Evolutionary conservation across 2,329 filamentous ascomycete genomes (phyloP), one percentile per base, ranked within the genome.

Genomic region (Penicillium olsonii): DNA sequence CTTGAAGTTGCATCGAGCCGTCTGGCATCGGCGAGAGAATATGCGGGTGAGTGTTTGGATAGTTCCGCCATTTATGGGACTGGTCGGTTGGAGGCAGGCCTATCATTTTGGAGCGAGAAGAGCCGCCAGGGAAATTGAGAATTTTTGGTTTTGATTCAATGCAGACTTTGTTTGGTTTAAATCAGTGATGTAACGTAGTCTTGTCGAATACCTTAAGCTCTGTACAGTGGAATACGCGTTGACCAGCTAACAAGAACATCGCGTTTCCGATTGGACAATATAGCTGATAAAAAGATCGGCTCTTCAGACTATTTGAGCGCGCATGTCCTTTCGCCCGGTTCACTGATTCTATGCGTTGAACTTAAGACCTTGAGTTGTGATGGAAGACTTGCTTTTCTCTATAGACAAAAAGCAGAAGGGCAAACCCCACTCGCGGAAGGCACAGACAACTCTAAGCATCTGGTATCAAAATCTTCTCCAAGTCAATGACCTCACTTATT

Each of bases 21-120:
- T 18, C 41, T 56, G 8, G 29, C 8, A 12, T 6, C 20, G 10
- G 53, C 53, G 5, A 27, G 53, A 9, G 47, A 56, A 19, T 48
- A 53, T 54, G 53, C 53, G 12, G 53, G 53, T 17, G 53, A 56
- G 27, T 48, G 22, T 5, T 41, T 56, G 33, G 53, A 56, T 49
- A 56, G 53, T 41, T 37, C 53, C 2, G 50, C 50, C 3, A 50
- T 53, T 5, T 56, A 56, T 53, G 53, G 50, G 17, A 37, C 44
- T n/a, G 53, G 31, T 1, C 37, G 53, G 15, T 43, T 48, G 22
- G 53, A 56, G 19, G 47, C 44, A 3, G 53, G 53, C 2, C 18
- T 51, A n/a, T 11, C 46, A 1, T 56, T 56, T 46, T 56, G 53
- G 50, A 53, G 47, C 26, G 24, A 42, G 19, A 56, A 45, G 2